Evolutionary conservation across 768 basidiomycete genomes (phyloP), one percentile per base, ranked within the genome.

Genomic region (Pleurotus ostreatus): DNA sequence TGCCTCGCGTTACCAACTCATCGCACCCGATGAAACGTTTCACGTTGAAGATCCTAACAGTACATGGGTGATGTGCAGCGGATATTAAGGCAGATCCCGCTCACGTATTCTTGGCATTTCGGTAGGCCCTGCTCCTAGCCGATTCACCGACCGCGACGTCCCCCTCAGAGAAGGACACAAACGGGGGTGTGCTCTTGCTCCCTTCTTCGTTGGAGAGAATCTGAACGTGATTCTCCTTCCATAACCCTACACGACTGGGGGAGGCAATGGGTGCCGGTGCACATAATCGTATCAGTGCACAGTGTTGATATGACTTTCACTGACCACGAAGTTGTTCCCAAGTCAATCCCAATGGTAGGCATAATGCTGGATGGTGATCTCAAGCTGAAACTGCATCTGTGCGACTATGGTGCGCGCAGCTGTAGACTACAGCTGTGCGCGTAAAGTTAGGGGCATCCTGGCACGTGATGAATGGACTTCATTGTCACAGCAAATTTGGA

Each of bases 1-100:
- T 79, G 5, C 51, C 15, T 63, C 78, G 75, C 26, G 78, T 74
- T 60, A 76, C 75, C 37, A 72, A 63, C 62, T 79, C 78, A 55
- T 76, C 76, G 59, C 80, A 71, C 26, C 81, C 82, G 59, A 82
- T 80, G 57, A 84, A 69, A 61, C 82, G 80, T 72, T 84, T 83
- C 62, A 75, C 79, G 68, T 80, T 77, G 68, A 82, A 83, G 60
- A 84, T 77, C 23, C 51, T 53, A 4, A 25, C 39, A 47, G 23
- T 47, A 18, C 16, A 40, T 23, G 3, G 7, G n/a, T 51, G 6
- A n/a, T n/a, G n/a, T 3, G 16, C 30, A 51, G 25, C n/a, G 25
- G 13, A 12, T 7, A 18, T 9, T n/a, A n/a, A 3, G 11, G 11
- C n/a, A 51, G 13, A 13, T 41, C 11, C 6, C 37, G n/a, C 51